Conservation (phyloP, 768 basidiomycete species). For the Boletus rubescentipes region DNA sequence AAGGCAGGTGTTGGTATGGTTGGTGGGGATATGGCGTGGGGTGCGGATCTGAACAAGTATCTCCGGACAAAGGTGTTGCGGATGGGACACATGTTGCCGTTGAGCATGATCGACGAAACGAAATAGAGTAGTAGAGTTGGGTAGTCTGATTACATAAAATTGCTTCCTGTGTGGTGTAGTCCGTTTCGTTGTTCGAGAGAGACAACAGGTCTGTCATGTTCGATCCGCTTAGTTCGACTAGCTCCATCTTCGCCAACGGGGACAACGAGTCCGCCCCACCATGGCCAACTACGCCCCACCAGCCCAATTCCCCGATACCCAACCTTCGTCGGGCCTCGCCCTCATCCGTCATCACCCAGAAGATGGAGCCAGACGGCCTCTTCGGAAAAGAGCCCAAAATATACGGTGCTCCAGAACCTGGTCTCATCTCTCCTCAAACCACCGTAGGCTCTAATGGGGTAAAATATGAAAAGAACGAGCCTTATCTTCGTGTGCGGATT, state of each 20-base stretch:
- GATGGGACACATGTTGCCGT: slow-evolving; percentile 92
- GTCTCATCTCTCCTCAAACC: slow-evolving; percentile 74
- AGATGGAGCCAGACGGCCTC: slow-evolving; percentile 52
- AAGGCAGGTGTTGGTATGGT: slow-evolving; percentile 73
- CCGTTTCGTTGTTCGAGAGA: neutral
- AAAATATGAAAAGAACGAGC: slow-evolving; percentile 72
- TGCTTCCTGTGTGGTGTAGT: neutral
- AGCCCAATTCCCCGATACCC: slow-evolving; percentile 68
- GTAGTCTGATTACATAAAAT: slow-evolving; percentile 19
- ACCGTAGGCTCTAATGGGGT: slow-evolving; percentile 66
- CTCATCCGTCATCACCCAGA: slow-evolving; percentile 47
- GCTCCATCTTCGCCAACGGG: slow-evolving; percentile 52
- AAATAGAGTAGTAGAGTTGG: neutral
- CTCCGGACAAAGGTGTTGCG: slow-evolving; percentile 92
- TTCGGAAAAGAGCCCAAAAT: slow-evolving; percentile 84
- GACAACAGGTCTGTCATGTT: slow-evolving; percentile 44
- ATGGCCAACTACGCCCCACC: slow-evolving; percentile 82
- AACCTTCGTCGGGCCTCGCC: slow-evolving; percentile 64
- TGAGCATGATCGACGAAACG: slow-evolving; percentile 29
- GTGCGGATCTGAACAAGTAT: slow-evolving; percentile 92
- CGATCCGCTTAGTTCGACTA: slow-evolving; percentile 67
- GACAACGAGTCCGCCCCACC: slow-evolving; percentile 49
- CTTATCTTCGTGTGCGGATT: slow-evolving; percentile 87
- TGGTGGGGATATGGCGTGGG: slow-evolving; percentile 71
- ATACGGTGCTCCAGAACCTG: slow-evolving; percentile 82